These are phyloP conservation scores for Maudiozyma humilis DNA, from an alignment of 1,139 yeast species.

Conservation along the genomic window DNA sequence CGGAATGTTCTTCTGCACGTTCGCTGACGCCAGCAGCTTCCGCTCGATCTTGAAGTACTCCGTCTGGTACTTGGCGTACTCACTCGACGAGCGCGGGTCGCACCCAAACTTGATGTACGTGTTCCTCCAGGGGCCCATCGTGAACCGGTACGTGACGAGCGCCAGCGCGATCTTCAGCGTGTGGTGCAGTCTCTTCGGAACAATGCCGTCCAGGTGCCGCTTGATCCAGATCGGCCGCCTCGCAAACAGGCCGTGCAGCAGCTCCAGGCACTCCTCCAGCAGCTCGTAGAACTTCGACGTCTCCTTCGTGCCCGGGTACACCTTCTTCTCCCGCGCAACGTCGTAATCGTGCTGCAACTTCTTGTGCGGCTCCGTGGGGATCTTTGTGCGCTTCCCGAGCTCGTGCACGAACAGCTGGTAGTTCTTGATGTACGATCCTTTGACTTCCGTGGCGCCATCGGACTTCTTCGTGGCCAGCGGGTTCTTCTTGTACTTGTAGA, in stretches of 20 bases:
- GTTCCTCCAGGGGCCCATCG: slow-evolving; percentile 93
- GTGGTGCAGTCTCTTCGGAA: slow-evolving; percentile 44
- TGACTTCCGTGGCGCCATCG: slow-evolving; percentile 40
- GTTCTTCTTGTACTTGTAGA: slow-evolving; percentile 58
- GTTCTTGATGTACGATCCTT: slow-evolving; percentile 34
- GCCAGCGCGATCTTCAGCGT: slow-evolving; percentile 72
- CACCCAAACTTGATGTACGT: slow-evolving; percentile 74
- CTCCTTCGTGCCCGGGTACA: slow-evolving; percentile 29
- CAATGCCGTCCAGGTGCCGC: slow-evolving; percentile 55
- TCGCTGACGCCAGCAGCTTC: slow-evolving; percentile 21
- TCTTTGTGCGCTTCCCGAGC: slow-evolving; percentile 23
- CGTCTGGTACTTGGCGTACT: slow-evolving; percentile 65
- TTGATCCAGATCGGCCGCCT: slow-evolving; percentile 82
- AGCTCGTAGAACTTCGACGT: slow-evolving; percentile 35
- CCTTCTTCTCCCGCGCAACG: slow-evolving; percentile 25
- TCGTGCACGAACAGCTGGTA: slow-evolving; percentile 30
- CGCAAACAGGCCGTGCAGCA: slow-evolving; percentile 49
- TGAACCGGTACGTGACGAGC: slow-evolving; percentile 67
- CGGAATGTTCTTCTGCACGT: slow-evolving; percentile 38
- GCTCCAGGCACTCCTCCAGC: slow-evolving; percentile 37
- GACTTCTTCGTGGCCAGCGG: slow-evolving; percentile 42
- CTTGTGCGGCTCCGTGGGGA: slow-evolving; percentile 40
- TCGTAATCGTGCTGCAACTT: slow-evolving; percentile 35
- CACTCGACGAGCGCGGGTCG: slow-evolving; percentile 55
- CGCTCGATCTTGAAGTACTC: slow-evolving; percentile 56